A percentile compares a stretch with the other conserved stretches of the same genome.
These are phyloP conservation scores for Narthecium ossifragum DNA, from an alignment of 106 monocot genomes.

Conservation along the genomic window DNA sequence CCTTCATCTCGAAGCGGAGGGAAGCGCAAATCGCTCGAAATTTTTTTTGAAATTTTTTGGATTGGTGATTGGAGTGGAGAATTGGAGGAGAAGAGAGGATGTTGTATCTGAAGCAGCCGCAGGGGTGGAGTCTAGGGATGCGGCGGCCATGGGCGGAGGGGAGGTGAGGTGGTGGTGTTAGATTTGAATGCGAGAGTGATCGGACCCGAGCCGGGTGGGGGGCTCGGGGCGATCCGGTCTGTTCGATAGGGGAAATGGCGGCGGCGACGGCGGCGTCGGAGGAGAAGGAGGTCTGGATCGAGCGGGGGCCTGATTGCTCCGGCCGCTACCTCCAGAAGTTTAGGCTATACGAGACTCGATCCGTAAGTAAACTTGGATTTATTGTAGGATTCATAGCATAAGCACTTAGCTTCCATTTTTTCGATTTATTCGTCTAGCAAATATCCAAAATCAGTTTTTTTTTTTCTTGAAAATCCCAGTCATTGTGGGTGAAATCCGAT, in stretches of 20 bases:
- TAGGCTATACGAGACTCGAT: slow-evolving; percentile 67
- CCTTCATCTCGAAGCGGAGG: neutral
- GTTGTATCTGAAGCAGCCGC: slow-evolving; percentile 42
- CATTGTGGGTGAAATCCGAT: neutral
- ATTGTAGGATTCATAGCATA: too few relatives aligned
- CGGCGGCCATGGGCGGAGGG: neutral
- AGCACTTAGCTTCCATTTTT: neutral
- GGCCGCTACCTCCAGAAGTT: slow-evolving; percentile 55
- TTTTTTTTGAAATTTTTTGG: neutral
- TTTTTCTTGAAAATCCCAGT: neutral
- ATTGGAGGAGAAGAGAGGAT: slow-evolving; percentile 11
- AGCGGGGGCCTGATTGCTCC: neutral
- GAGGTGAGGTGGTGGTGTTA: slow-evolving; percentile 2
- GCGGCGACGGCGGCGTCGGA: slow-evolving; percentile 16
- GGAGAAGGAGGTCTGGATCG: slow-evolving; percentile 3
- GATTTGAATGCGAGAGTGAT: slow-evolving; percentile 31
- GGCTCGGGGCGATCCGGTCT: neutral
- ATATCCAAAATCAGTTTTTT: neutral
- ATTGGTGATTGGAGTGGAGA: neutral
- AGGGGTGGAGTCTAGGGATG: slow-evolving; percentile 15
- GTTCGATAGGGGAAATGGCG: neutral
- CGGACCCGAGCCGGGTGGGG: neutral
- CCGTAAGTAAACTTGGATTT: slow-evolving; percentile 38
- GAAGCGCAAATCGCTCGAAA: neutral
- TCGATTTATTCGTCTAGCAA: neutral